These are phyloP conservation scores for Andrographis paniculata DNA, from an alignment of 305 asterid genomes.

Conservation along the genomic window DNA sequence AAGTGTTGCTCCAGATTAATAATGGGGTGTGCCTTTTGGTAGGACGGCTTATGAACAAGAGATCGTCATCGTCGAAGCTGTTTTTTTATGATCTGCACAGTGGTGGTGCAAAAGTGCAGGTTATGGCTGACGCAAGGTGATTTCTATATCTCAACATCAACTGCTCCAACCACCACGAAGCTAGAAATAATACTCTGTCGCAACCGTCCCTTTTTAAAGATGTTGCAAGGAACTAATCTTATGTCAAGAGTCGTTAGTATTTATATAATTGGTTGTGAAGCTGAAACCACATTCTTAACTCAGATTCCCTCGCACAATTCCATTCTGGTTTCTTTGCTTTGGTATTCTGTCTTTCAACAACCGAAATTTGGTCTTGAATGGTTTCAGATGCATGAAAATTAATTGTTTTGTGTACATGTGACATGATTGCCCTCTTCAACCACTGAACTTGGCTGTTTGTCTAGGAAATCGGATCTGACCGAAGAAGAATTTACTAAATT, in stretches of 20 bases:
- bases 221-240: background rate
- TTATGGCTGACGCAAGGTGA: constrained; percentile 83
- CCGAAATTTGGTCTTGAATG: no score
- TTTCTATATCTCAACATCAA: background rate
- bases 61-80: constrained; percentile 62
- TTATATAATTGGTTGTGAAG: no score
- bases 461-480: constrained; percentile 56
- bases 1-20: background rate
- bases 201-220: background rate
- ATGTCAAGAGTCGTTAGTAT: no score
- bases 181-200: background rate
- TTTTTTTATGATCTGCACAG: constrained; percentile 83
- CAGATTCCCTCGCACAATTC: no score
- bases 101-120: constrained; percentile 77
- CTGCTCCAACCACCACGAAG: background rate
- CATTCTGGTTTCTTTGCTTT: background rate
- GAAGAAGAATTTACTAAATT: constrained; percentile 51
- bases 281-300: no score
- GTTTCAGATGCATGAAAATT: background rate
- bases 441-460: background rate
- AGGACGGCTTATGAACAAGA: constrained; percentile 80
- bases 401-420: background rate
- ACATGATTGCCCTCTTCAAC: background rate
- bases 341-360: no score
- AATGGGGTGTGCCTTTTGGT: constrained; percentile 5